Percentiles rank a stretch among this genome's conserved stretches.
Conservation (phyloP, 495 filamentous ascomycete species). For the Clavariopsis aquatica region DNA sequence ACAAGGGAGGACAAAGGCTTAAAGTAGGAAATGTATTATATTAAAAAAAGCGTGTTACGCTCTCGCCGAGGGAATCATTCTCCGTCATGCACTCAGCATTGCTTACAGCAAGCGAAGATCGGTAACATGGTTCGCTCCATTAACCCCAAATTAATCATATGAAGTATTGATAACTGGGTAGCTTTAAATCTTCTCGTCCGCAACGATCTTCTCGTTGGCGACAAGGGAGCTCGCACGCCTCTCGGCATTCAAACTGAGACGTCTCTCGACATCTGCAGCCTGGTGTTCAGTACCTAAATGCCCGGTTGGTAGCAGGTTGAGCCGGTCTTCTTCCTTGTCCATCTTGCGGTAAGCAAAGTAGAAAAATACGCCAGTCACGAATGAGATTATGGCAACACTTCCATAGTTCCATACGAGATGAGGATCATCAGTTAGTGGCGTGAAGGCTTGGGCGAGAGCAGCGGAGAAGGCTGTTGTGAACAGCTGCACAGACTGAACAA, state of each 20-base stretch:
- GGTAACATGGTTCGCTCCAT: no score
- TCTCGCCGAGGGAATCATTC: no score
- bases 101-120: no score
- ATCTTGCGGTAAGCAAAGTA: slow-evolving; percentile 60
- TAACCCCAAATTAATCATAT: no score
- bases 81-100: no score
- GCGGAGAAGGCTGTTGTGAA: slow-evolving; percentile 23
- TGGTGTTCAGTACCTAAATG: slow-evolving; percentile 9
- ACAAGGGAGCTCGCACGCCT: no score
- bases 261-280: slow-evolving; percentile 17
- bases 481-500: slow-evolving; percentile 19
- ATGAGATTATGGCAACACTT: slow-evolving; percentile 62
- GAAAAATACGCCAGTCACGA: slow-evolving; percentile 60
- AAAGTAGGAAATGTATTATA: no score
- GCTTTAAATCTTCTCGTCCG: no score
- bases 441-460: slow-evolving; percentile 24
- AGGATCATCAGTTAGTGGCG: slow-evolving; percentile 22
- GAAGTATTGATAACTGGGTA: no score
- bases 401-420: slow-evolving; percentile 59
- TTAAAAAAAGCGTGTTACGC: no score
- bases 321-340: slow-evolving; percentile 63
- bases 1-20: no score
- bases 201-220: no score
- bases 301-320: slow-evolving; percentile 60
- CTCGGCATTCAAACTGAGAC: not conserved